Evolutionary conservation across 768 basidiomycete genomes (phyloP).

Genomic region (Lactarius pseudohatsudake): DNA sequence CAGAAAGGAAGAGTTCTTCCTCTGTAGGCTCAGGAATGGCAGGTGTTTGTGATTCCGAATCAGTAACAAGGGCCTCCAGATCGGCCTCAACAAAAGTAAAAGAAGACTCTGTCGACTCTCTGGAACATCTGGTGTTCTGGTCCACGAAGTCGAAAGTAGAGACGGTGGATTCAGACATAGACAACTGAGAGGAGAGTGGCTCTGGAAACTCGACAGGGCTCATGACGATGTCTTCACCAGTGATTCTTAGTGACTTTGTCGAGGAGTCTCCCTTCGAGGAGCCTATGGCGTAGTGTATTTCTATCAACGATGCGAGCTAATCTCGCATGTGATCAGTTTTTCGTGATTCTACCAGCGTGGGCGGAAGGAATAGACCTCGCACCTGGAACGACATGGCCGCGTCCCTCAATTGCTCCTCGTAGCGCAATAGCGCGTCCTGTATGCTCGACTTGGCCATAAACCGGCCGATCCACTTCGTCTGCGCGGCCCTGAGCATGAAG

Average conservation of each 20-base stretch:
- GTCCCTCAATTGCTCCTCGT: constrained; percentile 24
- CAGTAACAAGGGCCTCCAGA: not conserved
- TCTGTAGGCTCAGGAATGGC: constrained; percentile 10
- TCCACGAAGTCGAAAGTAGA: constrained; percentile 6
- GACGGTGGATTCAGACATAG: not conserved
- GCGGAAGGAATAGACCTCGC: not conserved
- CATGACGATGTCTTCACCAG: constrained; percentile 5
- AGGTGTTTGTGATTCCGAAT: not conserved
- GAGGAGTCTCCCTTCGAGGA: constrained; percentile 1
- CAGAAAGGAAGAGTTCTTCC: constrained; percentile 26
- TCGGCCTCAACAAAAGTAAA: constrained; percentile 18
- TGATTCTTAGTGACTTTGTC: not conserved
- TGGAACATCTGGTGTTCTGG: not conserved
- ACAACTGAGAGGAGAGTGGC: not conserved
- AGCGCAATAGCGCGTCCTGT: constrained; percentile 21
- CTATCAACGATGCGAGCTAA: constrained; percentile 30
- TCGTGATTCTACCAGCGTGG: too few relatives aligned
- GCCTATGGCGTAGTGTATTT: constrained; percentile 31
- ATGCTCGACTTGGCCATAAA: constrained; percentile 26
- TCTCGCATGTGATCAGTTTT: not conserved
- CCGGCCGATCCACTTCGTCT: constrained; percentile 29
- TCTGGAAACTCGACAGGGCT: constrained; percentile 15
- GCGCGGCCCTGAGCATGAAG: constrained; percentile 27
- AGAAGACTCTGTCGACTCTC: constrained; percentile 6
- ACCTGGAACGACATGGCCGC: constrained; percentile 30